Conservation (phyloP, 2,329 filamentous ascomycete species). For the Phaeomoniella chlamydospora region DNA sequence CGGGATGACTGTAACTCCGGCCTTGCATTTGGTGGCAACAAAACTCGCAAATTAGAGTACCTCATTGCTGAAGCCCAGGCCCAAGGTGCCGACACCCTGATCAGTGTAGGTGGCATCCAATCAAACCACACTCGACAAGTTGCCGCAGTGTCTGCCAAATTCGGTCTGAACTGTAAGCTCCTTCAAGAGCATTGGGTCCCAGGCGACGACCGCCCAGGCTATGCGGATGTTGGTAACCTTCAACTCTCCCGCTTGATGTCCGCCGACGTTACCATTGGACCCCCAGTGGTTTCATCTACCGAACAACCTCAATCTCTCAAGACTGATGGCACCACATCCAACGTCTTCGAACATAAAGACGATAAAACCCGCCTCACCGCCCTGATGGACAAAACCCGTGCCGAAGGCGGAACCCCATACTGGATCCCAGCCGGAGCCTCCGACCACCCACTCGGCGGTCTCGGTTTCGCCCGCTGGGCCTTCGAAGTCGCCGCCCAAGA, state of each 20-base stretch:
- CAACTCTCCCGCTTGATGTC: constrained; percentile 56
- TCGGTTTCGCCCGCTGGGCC: constrained; percentile 59
- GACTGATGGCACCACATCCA: background rate
- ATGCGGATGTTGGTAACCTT: constrained; percentile 55
- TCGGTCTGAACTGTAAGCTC: constrained; percentile 37
- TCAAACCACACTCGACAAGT: constrained; percentile 58
- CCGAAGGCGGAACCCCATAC: constrained; percentile 46
- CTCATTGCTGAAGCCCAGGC: constrained; percentile 48
- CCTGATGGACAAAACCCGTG: constrained; percentile 38
- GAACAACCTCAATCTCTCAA: background rate
- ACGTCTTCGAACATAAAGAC: constrained; percentile 52
- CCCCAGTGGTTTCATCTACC: constrained; percentile 35
- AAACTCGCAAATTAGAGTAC: constrained; percentile 57
- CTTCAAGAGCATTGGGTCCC: constrained; percentile 59
- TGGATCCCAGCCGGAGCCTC: constrained; percentile 59
- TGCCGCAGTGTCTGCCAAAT: constrained; percentile 43
- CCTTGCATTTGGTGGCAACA: constrained; percentile 55
- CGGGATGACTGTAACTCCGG: constrained; percentile 58
- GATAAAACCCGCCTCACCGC: constrained; percentile 33
- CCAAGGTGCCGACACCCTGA: constrained; percentile 44
- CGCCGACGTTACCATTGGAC: constrained; percentile 46
- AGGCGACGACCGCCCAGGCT: constrained; percentile 38
- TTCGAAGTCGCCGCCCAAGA: constrained; percentile 55
- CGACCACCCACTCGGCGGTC: constrained; percentile 53
- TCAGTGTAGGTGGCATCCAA: constrained; percentile 54